Conservation (phyloP, 2,329 filamentous ascomycete genomes). For the Hypoxylon rubiginosum region DNA sequence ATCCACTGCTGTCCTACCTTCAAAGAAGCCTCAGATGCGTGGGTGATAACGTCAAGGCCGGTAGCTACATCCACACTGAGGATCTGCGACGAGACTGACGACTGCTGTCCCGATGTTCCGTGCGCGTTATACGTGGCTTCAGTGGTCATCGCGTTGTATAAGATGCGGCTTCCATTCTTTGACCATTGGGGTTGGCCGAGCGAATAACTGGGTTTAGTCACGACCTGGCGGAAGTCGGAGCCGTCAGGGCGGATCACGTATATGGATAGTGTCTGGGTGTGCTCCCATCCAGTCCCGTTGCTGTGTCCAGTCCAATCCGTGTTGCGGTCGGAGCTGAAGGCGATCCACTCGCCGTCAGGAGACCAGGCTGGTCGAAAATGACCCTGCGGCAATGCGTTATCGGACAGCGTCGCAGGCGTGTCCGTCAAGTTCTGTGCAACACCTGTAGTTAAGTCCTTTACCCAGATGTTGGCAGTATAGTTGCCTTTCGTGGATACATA, state of each 20-base stretch:
- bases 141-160: conserved; percentile 57
- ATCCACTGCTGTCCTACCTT: conserved; percentile 50
- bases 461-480: conserved; percentile 57
- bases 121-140: conserved; percentile 57
- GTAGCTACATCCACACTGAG: conserved; percentile 57
- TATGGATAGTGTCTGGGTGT: conserved; percentile 57
- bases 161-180: conserved; percentile 52
- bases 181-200: conserved; percentile 57
- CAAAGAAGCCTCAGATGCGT: conserved; percentile 48
- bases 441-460: conserved; percentile 55
- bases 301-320: conserved; percentile 58
- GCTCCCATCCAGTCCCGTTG: conserved; percentile 57
- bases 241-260: conserved; percentile 57
- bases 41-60: conserved; percentile 50
- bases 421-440: conserved; percentile 54
- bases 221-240: conserved; percentile 54
- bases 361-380: conserved; percentile 58
- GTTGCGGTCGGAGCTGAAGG: conserved; percentile 58
- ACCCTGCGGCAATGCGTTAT: conserved; percentile 50
- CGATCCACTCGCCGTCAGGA: conserved; percentile 58
- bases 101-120: conserved; percentile 40
- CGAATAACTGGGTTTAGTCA: conserved; percentile 52
- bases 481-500: conserved; percentile 57
- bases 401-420: conserved; percentile 43
- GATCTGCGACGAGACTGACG: conserved; percentile 50